Percentiles rank a stretch among this genome's conserved stretches.
Conservation (phyloP, 371 early-diverging fungal genomes). For the Coemansia sp. region DNA sequence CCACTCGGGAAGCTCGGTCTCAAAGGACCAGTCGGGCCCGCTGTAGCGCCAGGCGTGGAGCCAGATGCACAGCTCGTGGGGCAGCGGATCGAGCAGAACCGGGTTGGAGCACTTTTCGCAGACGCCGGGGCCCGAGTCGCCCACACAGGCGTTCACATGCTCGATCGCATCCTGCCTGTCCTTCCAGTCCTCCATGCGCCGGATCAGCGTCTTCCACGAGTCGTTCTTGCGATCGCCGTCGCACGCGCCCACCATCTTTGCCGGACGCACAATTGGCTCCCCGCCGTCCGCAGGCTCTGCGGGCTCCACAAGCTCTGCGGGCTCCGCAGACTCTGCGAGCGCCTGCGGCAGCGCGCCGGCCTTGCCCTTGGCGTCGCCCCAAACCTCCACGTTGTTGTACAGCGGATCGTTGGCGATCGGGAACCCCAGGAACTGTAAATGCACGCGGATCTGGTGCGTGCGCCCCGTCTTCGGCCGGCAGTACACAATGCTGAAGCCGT, state of each 20-base stretch:
- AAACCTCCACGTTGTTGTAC: constrained; percentile 71
- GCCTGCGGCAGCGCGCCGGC: constrained; percentile 50
- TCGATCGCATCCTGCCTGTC: constrained; percentile 40
- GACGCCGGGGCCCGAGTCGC: constrained; percentile 15
- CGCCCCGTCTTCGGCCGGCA: constrained; percentile 91
- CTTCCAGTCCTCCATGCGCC: constrained; percentile 43
- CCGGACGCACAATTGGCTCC: not conserved
- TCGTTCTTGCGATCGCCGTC: constrained; percentile 10
- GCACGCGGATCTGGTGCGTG: constrained; percentile 99
- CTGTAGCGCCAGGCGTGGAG: constrained; percentile 81
- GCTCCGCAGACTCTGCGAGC: not conserved
- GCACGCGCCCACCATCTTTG: constrained; percentile 30
- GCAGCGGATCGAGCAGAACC: constrained; percentile 63
- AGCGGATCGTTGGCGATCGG: constrained; percentile 98
- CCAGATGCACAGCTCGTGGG: constrained; percentile 73
- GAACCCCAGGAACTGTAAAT: constrained; percentile 91
- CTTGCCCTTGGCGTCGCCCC: constrained; percentile 65
- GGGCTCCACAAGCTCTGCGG: not conserved
- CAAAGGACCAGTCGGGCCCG: constrained; percentile 65
- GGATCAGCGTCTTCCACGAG: constrained; percentile 29
- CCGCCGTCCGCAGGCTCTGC: not conserved
- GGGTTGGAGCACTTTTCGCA: constrained; percentile 57
- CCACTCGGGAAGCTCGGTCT: constrained; percentile 80
- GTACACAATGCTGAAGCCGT: constrained; percentile 61
- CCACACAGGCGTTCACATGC: constrained; percentile 18